phyloP scores from a whole-genome alignment of 2,329 filamentous ascomycete species.

The Metarhizium humberi region DNA sequence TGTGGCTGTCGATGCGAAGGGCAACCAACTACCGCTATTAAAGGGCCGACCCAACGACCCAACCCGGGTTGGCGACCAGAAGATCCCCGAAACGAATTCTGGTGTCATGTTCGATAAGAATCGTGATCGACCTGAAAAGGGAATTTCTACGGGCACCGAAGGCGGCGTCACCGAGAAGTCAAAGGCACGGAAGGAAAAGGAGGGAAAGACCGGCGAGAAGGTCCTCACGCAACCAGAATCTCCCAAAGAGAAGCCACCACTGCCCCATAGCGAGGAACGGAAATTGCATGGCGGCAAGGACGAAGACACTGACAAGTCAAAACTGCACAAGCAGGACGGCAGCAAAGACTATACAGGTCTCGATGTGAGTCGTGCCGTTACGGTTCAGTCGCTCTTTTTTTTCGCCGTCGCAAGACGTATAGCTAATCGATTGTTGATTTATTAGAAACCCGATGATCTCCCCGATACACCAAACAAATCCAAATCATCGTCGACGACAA shows the following conservation, averaged over 20 bases:
- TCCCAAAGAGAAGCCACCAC: conserved; percentile 75
- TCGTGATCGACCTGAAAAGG: conserved; percentile 66
- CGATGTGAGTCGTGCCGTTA: conserved; percentile 17
- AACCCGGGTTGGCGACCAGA: conserved; percentile 47
- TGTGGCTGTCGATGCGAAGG: conserved; percentile 20
- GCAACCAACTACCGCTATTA: conserved; percentile 31
- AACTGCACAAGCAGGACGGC: conserved; percentile 29
- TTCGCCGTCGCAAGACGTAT: neutral
- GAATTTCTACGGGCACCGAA: conserved; percentile 71
- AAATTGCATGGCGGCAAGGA: conserved; percentile 42
- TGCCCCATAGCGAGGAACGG: conserved; percentile 73
- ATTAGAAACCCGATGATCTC: conserved; percentile 70
- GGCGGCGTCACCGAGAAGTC: conserved; percentile 84
- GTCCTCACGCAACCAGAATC: conserved; percentile 67
- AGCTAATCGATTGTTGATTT: neutral
- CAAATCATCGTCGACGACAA: conserved; percentile 55
- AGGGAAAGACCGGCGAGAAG: conserved; percentile 56
- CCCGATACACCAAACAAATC: conserved; percentile 69
- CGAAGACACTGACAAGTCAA: conserved; percentile 31
- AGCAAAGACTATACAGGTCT: conserved; percentile 26
- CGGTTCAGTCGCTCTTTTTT: neutral
- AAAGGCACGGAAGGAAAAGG: conserved; percentile 62
- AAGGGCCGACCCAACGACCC: conserved; percentile 43
- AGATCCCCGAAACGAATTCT: conserved; percentile 56
- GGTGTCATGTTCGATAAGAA: conserved; percentile 91